Evolutionary conservation across 257 asterid genomes (phyloP), one percentile per base, ranked within the genome.

Genomic region (Henckelia pumila): DNA sequence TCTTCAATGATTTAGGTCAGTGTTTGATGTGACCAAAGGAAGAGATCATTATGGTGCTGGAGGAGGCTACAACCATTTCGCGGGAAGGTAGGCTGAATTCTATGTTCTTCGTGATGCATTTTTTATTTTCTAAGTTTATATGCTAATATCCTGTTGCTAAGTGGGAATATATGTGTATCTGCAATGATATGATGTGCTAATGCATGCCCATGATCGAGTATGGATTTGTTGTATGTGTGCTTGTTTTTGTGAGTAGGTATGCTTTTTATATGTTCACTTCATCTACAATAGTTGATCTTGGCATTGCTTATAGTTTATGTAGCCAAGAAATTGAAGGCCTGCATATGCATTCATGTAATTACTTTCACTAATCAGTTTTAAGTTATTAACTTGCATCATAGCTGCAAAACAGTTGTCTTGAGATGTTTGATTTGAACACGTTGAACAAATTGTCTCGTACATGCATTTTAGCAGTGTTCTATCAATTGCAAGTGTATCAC

Each of bases 1-100:
- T 3, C 28, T n/a, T 1, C 30, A 23, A 32, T 56, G 25, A 16
- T 4, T 32, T 83, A 91, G 98, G 76, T 92, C 97, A 35, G 98
- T 92, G 64, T 92, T 89, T 78, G 98, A 92, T 83, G 98, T 92
- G 40, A 92, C 86, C 57, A 89, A 83, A 73, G 98, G 97, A 47
- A 89, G 76, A 76, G 82, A 82, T 73, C 98, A 89, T 65, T 92
- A 92, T 66, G 96, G 97, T 53, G 74, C 73, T 33, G 98, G 96
- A 74, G 97, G 93, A 63, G 91, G 91, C 63, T 92, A 92, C 76
- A 79, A 67, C 64, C 97, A 89, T 75, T 89, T 89, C 60, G 73
- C 97, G 2, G 98, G 97, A 75, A 89, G 97, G 98, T 87, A 7
- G 28, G 49, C n/a, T 53, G n/a, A 20, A 33, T 64, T 24, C 44